Evolutionary conservation across 192 early-diverging fungal genomes (phyloP), one percentile per base, ranked within the genome.

Genomic region (Coemansia sp.): DNA sequence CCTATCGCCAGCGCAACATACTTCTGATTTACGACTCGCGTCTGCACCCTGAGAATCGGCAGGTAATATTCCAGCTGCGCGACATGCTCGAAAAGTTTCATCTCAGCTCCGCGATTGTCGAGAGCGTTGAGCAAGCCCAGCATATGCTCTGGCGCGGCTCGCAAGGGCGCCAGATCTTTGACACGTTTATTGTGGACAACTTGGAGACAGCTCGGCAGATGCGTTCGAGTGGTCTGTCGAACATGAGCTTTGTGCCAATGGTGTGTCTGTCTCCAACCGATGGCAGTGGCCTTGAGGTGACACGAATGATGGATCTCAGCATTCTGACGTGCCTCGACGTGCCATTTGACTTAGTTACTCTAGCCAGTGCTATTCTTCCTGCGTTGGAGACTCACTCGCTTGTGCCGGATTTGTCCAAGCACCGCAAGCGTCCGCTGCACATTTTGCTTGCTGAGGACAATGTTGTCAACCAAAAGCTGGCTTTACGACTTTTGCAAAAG

Each of bases 381-480:
- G 89, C 91, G 0, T 74, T 92, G 27, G 89, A 92, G 64, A 85
- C 78, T 12, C 82, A 85, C 57, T 82, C 88, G 21, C 74, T 87
- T 5, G 60, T 88, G 22, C 83, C 87, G 4, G 84, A 83, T 41
- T 83, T 88, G 62, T 76, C 82, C n/a, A 80, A 80, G 63, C 84
- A 86, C 63, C 74, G 84, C 56, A 71, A 68, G 54, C 82, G 83
- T n/a, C 85, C 85, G 7, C 62, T 92, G 63, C 79, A 89, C 27
- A 90, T 95, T 65, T 71, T 95, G 22, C 71, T 95, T 32, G 92
- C 89, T 5, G 93, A 93, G 71, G 93, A 93, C 62, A 93, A 95
- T 55, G 77, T 89, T 51, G 90, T 95, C 50, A 95, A 95, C 68
- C 93, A 92, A 62, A 91, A 90, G 74, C 73, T 94, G 27, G 90